Evolutionary conservation across 106 monocot genomes (phyloP).

Genomic region (Gastrodia elata): DNA sequence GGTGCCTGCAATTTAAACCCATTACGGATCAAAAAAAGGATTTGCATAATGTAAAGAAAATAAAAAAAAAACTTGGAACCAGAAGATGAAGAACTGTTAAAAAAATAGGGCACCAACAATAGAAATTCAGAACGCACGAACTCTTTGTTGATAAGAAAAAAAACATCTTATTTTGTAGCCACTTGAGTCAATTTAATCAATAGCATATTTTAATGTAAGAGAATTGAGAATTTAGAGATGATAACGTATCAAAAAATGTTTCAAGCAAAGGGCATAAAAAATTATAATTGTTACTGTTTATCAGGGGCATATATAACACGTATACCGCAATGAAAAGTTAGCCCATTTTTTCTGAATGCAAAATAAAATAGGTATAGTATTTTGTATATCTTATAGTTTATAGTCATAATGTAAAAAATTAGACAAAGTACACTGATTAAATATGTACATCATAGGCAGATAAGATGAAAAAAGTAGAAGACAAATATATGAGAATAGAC

Average conservation of each 20-base stretch:
- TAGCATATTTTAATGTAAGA: background rate
- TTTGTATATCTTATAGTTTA: too few relatives aligned
- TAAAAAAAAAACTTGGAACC: background rate
- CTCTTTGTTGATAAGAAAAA: background rate
- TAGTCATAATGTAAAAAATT: too few relatives aligned
- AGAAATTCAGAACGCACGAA: background rate
- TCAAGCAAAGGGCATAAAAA: background rate
- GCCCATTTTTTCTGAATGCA: too few relatives aligned
- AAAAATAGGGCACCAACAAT: background rate
- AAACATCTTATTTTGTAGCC: background rate
- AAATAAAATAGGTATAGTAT: too few relatives aligned
- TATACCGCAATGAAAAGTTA: background rate
- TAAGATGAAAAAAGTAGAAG: too few relatives aligned
- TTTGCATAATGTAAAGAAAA: background rate
- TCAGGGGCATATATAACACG: background rate
- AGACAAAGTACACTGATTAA: too few relatives aligned
- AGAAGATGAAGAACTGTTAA: background rate
- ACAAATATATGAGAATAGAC: too few relatives aligned
- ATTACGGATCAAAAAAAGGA: background rate
- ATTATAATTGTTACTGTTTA: background rate
- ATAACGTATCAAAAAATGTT: background rate
- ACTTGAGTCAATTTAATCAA: background rate
- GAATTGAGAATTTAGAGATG: background rate
- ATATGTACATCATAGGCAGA: too few relatives aligned
- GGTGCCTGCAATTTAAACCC: constrained; percentile 37